Conservation (phyloP, 176 grass and related monocot genomes). For the Carex littledalei region DNA sequence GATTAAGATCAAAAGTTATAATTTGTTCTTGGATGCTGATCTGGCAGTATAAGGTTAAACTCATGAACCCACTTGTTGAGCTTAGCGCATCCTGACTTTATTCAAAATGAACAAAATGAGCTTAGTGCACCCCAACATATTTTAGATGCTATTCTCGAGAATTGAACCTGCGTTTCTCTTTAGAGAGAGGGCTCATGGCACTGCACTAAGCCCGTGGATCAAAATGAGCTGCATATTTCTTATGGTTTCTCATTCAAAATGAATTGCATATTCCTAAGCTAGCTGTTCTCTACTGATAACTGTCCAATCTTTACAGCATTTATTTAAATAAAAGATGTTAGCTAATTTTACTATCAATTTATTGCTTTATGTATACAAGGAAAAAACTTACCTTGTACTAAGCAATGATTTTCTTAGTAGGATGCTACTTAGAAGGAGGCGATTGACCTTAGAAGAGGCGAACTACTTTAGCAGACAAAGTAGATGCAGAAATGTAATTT, state of each 20-base stretch:
- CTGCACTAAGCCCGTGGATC: too few species aligned
- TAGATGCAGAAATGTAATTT: conserved; percentile 1
- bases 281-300: neutral
- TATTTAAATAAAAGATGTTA: neutral
- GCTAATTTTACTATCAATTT: neutral
- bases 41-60: neutral
- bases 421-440: neutral
- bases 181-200: too few species aligned
- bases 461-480: neutral
- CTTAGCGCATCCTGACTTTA: neutral
- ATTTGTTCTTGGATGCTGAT: neutral
- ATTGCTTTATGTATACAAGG: neutral
- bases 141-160: too few species aligned
- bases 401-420: neutral
- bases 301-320: neutral
- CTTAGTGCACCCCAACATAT: too few species aligned
- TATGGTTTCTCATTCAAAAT: neutral
- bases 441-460: neutral
- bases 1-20: neutral
- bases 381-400: neutral
- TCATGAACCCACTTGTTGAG: neutral
- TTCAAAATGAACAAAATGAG: too few species aligned
- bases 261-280: neutral
- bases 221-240: too few species aligned
- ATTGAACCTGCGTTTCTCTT: too few species aligned